Base-by-base conservation (phyloP, 306 rosid genomes). In the Acacia crassicarpa region DNA sequence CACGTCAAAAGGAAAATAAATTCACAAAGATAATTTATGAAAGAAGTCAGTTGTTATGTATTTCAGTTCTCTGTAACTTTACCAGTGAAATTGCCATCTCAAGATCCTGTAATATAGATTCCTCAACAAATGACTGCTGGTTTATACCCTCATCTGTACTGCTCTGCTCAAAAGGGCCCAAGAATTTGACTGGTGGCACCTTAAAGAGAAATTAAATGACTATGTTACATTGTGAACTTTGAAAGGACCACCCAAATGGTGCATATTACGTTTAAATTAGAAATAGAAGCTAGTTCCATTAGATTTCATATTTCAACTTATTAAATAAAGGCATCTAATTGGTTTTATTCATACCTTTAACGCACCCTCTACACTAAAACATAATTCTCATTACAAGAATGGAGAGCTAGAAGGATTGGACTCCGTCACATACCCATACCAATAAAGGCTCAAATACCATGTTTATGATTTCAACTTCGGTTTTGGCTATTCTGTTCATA, bases 21-120 rank as follows among this genome's bases (percentile, higher is more conserved):
- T 78, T 67, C 82, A 80, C 43, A 85, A 79, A 41, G 62, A 68
- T 40, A 76, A 63, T 11, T 25, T 48, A 44, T 59, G 41, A 32
- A 45, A 35, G 62, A 41, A 63, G 66, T n/a, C 19, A 62, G 66
- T 33, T 41, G 45, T 27, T 25, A 54, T 58, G 22, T 20, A 59
- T 30, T 23, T 23, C 67, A 79, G 59, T 74, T 78, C 40, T 80
- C 22, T 16, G 44, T 75, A 33, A 63, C 16, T 25, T 67, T 54
- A 93, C 97, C 94, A 87, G 92, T 49, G 83, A 71, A 88, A 86
- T 84, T 77, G 87, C 88, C 85, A 81, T 74, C 77, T 91, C 91
- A 61, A 93, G 92, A 77, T 89, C 90, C 58, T 72, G 85, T 63
- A 93, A 80, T 23, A 88, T 89, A 49, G 88, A 83, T 88, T 90